Evolutionary conservation across 2,329 filamentous ascomycete genomes (phyloP).

Genomic region (Aspergillus pseudoglaucus): DNA sequence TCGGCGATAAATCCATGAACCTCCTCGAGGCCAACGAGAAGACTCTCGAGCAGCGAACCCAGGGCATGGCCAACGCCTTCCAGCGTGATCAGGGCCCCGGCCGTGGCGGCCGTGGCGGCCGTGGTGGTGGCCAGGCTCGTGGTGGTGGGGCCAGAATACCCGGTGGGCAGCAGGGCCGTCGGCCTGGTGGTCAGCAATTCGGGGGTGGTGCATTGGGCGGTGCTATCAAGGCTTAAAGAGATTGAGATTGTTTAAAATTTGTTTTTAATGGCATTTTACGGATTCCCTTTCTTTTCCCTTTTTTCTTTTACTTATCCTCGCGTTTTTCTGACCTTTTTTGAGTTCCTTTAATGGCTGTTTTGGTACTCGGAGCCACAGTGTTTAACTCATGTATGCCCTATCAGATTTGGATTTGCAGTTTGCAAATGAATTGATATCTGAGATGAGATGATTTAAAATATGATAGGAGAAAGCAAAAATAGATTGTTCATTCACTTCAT

Average conservation of each 20-base stretch:
- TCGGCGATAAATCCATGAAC: slow-evolving; percentile 91
- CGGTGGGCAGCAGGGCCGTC: slow-evolving; percentile 36
- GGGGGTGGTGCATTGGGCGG: slow-evolving; percentile 45
- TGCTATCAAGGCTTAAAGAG: slow-evolving; percentile 45
- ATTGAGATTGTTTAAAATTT: slow-evolving; percentile 11
- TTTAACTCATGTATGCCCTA: slow-evolving; percentile 10
- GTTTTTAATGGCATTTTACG: slow-evolving; percentile 26
- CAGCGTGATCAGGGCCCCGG: slow-evolving; percentile 81
- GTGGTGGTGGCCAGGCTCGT: slow-evolving; percentile 31
- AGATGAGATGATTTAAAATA: slow-evolving; percentile 8
- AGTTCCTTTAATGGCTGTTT: neutral
- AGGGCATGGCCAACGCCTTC: slow-evolving; percentile 91
- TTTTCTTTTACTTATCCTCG: slow-evolving; percentile 7
- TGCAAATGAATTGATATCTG: slow-evolving; percentile 16
- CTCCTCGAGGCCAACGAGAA: slow-evolving; percentile 97
- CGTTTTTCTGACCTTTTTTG: slow-evolving; percentile 2
- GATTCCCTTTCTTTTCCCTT: slow-evolving; percentile 15
- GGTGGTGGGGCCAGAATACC: slow-evolving; percentile 33
- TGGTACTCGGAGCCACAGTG: slow-evolving; percentile 1
- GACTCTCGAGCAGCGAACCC: slow-evolving; percentile 91
- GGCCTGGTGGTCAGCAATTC: slow-evolving; percentile 45
- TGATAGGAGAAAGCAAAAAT: slow-evolving; percentile 5
- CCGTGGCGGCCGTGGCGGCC: slow-evolving; percentile 55
- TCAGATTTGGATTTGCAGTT: slow-evolving; percentile 13
- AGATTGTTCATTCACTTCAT: too few relatives aligned